Base-by-base conservation (phyloP, 2,329 filamentous ascomycete genomes). In the Alternaria consortialis region DNA sequence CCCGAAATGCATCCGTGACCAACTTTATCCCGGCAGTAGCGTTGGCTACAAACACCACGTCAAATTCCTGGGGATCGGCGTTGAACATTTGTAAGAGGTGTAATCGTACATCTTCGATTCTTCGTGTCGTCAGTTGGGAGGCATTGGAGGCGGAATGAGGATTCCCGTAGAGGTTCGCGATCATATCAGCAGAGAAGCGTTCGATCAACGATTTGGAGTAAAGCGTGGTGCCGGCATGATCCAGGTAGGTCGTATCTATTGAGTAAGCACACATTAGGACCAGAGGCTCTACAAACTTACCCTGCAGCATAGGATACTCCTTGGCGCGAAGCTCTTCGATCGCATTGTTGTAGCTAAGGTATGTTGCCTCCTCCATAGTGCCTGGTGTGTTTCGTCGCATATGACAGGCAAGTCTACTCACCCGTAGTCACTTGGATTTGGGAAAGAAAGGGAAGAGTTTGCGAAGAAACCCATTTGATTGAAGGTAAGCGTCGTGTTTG, bases 201-300 rank as follows among this genome's bases (percentile, higher is more conserved):
- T 94, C 90, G 77, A 98, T 89, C 25, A 95, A 80, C 31, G 91
- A 93, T 77, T 91, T 94, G 42, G 93, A 84, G 74, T 91, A 92
- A 1, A 91, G 83, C 0, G 94, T 94, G n/a, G 92, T 92, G n/a
- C 93, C 94, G 0, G 93, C 93, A 90, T 98, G 94, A 71, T 98
- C 94, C 58, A 98, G 89, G 77, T 97, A 98, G 47, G 89, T 84
- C 9, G 87, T 88, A 53, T 86, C 92, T 94, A 8, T 29, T 13
- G 23, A 37, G 47, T 69, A 55, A 71, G 56, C 34, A 53, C 34
- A 23, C 15, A 31, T 31, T 17, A 1, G 12, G n/a, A 53, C 20
- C 20, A 7, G 9, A 9, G 5, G 15, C 17, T 12, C 7, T 50
- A n/a, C 13, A 44, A 32, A 61, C 72, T 58, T 74, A 90, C 90